Evolutionary conservation across 2,329 filamentous ascomycete genomes (phyloP), one percentile per base, ranked within the genome.

Genomic region (Xylaria sp.): DNA sequence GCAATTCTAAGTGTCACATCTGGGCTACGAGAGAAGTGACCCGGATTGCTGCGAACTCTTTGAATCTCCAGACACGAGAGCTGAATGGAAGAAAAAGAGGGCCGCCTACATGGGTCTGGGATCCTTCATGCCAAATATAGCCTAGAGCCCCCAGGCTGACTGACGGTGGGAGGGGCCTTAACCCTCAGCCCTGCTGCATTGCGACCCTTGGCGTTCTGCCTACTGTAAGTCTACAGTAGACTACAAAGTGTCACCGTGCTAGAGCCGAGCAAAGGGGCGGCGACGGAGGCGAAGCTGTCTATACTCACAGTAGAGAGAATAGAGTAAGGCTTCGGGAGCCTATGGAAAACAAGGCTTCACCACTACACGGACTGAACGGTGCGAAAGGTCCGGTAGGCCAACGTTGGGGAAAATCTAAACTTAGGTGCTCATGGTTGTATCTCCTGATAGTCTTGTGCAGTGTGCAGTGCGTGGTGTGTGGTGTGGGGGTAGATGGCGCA

Each of bases 121-220:
- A 62, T 59, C 55, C 60, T 55, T 44, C 25, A 35, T 47, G 55
- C 60, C 60, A 63, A 63, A 59, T 63, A 59, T 63, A 60, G 55
- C 2, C n/a, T 54, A 31, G 15, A 17, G 23, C 21, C n/a, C n/a
- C 44, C 44, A 33, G 8, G 23, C 56, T 33, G 21, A 27, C 38
- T n/a, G 33, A 11, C 25, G 19, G 47, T 37, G 41, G 13, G 41
- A 25, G 33, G 58, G 54, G 25, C 58, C 4, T 40, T 41, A 6
- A 43, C n/a, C 15, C 47, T 62, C 60, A 62, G 60, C 60, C 60
- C 54, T 62, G 49, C 49, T 54, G 44, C 35, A 43, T 29, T 55
- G 33, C 41, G 52, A 48, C 49, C 27, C n/a, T 17, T 41, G 25
- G 33, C n/a, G n/a, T n/a, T n/a, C n/a, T n/a, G n/a, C n/a, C n/a